Evolutionary conservation across 2,329 filamentous ascomycete species (phyloP).

Genomic region (Phoma sp.): DNA sequence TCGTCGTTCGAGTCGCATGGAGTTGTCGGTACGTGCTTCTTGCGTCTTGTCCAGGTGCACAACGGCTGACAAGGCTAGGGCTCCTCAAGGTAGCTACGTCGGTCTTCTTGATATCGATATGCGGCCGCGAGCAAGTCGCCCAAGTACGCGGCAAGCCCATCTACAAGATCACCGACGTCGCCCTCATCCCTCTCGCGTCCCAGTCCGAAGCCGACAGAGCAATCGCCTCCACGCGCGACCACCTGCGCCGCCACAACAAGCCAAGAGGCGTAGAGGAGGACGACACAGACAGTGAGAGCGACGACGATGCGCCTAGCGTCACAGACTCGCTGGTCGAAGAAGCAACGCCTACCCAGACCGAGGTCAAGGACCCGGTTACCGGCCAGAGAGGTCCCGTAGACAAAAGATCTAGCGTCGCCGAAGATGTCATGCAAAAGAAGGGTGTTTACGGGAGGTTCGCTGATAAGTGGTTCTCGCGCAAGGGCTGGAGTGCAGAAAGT

Average conservation of each 20-base stretch:
- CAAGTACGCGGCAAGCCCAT: conserved; percentile 81
- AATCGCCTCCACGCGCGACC: conserved; percentile 67
- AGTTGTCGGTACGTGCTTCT: conserved; percentile 60
- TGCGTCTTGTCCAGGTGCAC: neutral
- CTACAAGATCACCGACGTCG: conserved; percentile 87
- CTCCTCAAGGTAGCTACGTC: conserved; percentile 81
- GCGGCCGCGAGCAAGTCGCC: conserved; percentile 84
- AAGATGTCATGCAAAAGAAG: conserved; percentile 84
- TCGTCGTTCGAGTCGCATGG: conserved; percentile 56
- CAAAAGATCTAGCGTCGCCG: conserved; percentile 67
- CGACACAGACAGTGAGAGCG: conserved; percentile 43
- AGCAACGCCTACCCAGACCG: conserved; percentile 38
- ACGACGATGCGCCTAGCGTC: conserved; percentile 43
- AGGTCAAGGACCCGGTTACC: conserved; percentile 41
- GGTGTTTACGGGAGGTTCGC: conserved; percentile 90
- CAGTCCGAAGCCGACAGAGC: conserved; percentile 75
- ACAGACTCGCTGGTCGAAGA: conserved; percentile 48
- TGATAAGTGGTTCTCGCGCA: conserved; percentile 86
- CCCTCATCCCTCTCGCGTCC: conserved; percentile 85
- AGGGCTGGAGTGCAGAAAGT: conserved; percentile 78
- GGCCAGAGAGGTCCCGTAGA: conserved; percentile 31
- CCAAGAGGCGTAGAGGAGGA: conserved; percentile 27
- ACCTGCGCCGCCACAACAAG: conserved; percentile 48
- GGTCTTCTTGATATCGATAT: conserved; percentile 87
- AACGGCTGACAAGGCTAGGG: conserved; percentile 61